These are phyloP conservation scores for Cyclanthera cordifolia DNA, from an alignment of 306 rosid genomes.

Conservation along the genomic window DNA sequence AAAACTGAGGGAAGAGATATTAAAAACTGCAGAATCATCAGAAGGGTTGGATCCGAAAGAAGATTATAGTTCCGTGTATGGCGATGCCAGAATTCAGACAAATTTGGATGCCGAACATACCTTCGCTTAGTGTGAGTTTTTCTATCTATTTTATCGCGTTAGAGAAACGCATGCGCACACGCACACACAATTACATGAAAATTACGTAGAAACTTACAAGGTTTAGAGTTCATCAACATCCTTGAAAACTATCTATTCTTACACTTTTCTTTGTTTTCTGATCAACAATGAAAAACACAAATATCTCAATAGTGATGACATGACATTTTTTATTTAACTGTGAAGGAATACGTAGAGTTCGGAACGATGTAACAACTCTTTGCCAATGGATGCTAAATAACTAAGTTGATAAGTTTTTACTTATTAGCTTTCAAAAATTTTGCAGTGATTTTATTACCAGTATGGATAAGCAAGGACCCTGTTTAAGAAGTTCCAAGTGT, in stretches of 20 bases:
- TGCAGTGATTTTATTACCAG: background rate
- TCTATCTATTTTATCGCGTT: constrained; percentile 3
- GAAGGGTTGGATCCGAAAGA: constrained; percentile 21
- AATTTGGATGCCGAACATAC: constrained; percentile 35
- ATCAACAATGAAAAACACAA: background rate
- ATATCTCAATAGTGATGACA: background rate
- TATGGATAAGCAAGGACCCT: constrained; percentile 1
- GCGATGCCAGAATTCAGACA: constrained; percentile 24
- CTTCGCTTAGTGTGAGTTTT: constrained; percentile 51
- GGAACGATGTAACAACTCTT: background rate
- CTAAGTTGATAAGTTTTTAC: background rate
- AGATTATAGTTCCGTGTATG: constrained; percentile 16
- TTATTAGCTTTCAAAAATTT: background rate
- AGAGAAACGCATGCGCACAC: background rate
- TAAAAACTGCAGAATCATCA: constrained; percentile 26
- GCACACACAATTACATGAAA: background rate
- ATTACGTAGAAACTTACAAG: background rate
- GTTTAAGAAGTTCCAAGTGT: background rate
- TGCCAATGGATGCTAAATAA: background rate
- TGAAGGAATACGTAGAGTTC: background rate
- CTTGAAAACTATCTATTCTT: background rate
- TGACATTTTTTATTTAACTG: background rate
- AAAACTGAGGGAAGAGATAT: constrained; percentile 38
- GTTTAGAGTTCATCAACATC: background rate
- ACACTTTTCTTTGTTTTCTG: background rate